Evolutionary conservation across 2,329 filamentous ascomycete genomes (phyloP).

Genomic region (Fusarium sp.): DNA sequence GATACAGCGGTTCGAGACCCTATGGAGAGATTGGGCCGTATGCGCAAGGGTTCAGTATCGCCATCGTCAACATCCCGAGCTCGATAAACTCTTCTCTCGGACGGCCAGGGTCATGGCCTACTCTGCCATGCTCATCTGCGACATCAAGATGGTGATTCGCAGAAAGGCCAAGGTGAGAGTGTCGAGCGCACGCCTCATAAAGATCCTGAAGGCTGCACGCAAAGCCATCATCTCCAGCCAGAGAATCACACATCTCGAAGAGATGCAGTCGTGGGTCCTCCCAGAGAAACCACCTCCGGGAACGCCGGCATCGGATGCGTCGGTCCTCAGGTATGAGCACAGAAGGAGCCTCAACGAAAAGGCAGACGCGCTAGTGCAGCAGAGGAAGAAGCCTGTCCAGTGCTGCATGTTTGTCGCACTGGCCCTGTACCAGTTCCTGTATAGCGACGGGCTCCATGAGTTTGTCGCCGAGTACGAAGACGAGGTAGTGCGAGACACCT

Average conservation of each 20-base stretch:
- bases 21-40: conserved; percentile 17
- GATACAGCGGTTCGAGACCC: conserved; percentile 21
- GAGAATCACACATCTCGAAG: conserved; percentile 28
- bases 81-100: conserved; percentile 15
- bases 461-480: conserved; percentile 34
- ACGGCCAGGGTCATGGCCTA: conserved; percentile 24
- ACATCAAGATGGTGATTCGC: conserved; percentile 26
- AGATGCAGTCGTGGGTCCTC: conserved; percentile 17
- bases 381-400: conserved; percentile 28
- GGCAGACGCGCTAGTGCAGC: conserved; percentile 11
- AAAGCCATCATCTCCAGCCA: conserved; percentile 26
- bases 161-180: conserved; percentile 9
- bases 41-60: conserved; percentile 10
- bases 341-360: conserved; percentile 22
- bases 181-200: conserved; percentile 10
- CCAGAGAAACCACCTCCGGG: conserved; percentile 5
- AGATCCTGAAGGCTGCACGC: conserved; percentile 19
- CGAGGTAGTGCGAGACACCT: conserved; percentile 26
- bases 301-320: neutral
- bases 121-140: conserved; percentile 21
- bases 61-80: conserved; percentile 11
- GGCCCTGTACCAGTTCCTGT: conserved; percentile 23
- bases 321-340: conserved; percentile 17
- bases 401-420: conserved; percentile 33
- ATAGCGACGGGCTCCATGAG: conserved; percentile 21